Base-by-base conservation (phyloP, 495 filamentous ascomycete genomes). In the Usnea hakonensis region DNA sequence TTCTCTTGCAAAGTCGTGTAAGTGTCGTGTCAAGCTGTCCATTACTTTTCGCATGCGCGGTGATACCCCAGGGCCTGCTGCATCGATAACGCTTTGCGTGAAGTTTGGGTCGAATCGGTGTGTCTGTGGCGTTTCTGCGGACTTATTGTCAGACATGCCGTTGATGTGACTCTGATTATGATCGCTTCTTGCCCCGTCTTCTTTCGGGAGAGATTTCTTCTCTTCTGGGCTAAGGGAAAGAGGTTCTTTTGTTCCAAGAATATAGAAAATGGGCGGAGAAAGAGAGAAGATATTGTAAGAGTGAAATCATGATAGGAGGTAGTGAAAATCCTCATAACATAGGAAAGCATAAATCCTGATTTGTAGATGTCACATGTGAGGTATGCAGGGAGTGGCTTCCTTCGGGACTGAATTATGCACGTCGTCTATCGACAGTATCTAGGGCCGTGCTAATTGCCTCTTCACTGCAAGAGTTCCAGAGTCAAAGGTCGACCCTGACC, bases 1-100 rank as follows among this genome's bases (percentile, higher is more conserved):
- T 75, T 93, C 89, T 61, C 89, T 86, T 53, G 88, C 82, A 68
- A 93, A 93, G 74, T 91, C 87, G 78, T 93, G 89, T 59, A 93
- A 79, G 76, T 91, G 88, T 46, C 77, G 79, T 74, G 91, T 87
- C 64, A 91, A 73, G 36, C 84, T 75, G 55, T 80, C 74, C 65
- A 91, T 73, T 66, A 93, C 75, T 56, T 83, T 75, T 53, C 85
- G 84, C 72, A 85, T 80, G 55, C 89, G 85, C 59, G 83, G 81
- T 61, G 82, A 82, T 32, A 84, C 85, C 58, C 88, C 87, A 69
- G 89, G 85, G 52, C 88, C 86, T 78, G 90, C 91, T 69, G 85
- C 77, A 65, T 90, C 82, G 69, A 91, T 74, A 70, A 90, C 86
- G 74, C 81, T 77, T 69, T 85, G 76, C 65, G 89, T 92, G 79